These are phyloP conservation scores for Arctium minus DNA, from an alignment of 129 eudicot genomes.

Conservation along the genomic window DNA sequence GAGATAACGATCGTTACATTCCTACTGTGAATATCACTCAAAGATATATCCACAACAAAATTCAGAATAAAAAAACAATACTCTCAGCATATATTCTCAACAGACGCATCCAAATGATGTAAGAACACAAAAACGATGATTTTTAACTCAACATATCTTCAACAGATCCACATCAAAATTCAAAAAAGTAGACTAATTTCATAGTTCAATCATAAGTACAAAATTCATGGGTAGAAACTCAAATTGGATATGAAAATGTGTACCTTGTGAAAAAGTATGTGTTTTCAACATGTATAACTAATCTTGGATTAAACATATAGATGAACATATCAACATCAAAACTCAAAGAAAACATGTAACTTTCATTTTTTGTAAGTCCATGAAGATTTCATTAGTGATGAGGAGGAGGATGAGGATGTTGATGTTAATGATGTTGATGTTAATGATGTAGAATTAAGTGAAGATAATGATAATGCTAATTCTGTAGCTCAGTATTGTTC, in stretches of 20 bases:
- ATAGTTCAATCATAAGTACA: background rate
- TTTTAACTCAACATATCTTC: background rate
- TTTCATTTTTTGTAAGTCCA: background rate
- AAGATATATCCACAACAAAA: background rate
- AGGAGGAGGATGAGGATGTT: too few species aligned
- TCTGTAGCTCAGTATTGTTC: too few species aligned
- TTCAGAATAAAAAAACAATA: too few species aligned
- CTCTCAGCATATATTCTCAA: too few species aligned
- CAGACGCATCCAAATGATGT: background rate
- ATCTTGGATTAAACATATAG: background rate
- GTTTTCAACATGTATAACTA: background rate
- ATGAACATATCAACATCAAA: background rate
- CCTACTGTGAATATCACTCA: background rate
- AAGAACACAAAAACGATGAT: background rate
- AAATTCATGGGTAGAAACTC: too few species aligned
- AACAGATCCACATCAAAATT: background rate
- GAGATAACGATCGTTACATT: too few species aligned
- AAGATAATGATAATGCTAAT: too few species aligned
- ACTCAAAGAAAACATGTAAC: background rate
- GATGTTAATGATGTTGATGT: too few species aligned
- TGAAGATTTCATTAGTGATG: background rate
- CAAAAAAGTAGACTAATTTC: background rate
- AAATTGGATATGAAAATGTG: background rate
- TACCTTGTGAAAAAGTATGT: background rate
- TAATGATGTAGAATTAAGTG: too few species aligned